These are phyloP conservation scores for Cinnamomum micranthum DNA, from an alignment of 164 flowering plant species.

Conservation along the genomic window DNA sequence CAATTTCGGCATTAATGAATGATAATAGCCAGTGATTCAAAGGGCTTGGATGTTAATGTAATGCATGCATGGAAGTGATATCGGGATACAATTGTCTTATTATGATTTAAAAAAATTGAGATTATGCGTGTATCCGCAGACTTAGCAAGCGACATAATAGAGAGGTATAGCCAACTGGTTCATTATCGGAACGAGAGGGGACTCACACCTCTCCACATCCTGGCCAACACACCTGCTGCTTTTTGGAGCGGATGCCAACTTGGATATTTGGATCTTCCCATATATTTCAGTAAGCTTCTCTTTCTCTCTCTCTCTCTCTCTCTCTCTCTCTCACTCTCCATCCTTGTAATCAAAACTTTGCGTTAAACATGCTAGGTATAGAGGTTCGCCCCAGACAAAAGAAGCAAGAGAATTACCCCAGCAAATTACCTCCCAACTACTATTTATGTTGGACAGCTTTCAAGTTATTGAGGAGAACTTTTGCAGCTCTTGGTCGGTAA, in stretches of 20 bases:
- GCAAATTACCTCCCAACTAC: too few relatives aligned
- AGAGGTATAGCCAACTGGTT: conserved; percentile 14
- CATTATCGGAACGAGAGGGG: conserved; percentile 23
- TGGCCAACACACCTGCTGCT: conserved; percentile 29
- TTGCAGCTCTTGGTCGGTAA: not conserved
- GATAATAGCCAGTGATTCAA: too few relatives aligned
- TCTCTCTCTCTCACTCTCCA: not conserved
- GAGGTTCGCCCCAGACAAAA: not conserved
- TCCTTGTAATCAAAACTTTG: too few relatives aligned
- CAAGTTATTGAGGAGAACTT: too few relatives aligned
- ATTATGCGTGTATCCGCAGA: conserved; percentile 11
- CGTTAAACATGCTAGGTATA: not conserved
- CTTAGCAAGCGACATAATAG: conserved; percentile 33
- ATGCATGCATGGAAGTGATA: too few relatives aligned
- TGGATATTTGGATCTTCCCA: not conserved
- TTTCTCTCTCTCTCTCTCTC: not conserved
- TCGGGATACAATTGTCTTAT: not conserved
- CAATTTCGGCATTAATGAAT: too few relatives aligned
- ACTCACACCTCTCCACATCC: conserved; percentile 30
- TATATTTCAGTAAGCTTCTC: conserved; percentile 25
- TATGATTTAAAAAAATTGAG: not conserved
- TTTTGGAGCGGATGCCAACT: conserved; percentile 33
- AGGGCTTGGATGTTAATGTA: too few relatives aligned
- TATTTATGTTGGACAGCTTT: too few relatives aligned
- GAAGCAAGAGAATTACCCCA: too few relatives aligned